phyloP scores from a whole-genome alignment of 139 green algal genomes.

The Chlamydomonas sp. region DNA sequence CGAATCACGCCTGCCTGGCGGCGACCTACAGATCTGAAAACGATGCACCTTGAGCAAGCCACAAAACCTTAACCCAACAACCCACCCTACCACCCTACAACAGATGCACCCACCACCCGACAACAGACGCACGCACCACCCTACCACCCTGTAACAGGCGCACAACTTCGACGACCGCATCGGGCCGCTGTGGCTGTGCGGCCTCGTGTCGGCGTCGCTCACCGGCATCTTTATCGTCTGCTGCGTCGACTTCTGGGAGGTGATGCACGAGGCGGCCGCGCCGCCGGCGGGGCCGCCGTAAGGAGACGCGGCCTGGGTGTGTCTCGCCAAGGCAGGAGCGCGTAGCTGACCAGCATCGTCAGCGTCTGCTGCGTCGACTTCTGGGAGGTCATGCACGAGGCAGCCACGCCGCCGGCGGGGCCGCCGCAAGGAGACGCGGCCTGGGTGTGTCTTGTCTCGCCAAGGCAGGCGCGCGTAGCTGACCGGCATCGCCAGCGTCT shows the following conservation, averaged over 20 bases:
- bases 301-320: too few relatives aligned
- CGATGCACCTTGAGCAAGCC: background rate
- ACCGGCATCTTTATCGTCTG: constrained; percentile 65
- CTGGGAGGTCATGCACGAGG: constrained; percentile 26
- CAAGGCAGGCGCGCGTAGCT: too few relatives aligned
- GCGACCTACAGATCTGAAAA: background rate
- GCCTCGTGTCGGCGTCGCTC: constrained; percentile 56
- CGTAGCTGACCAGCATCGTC: constrained; percentile 63
- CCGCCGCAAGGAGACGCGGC: too few relatives aligned
- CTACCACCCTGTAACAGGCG: background rate
- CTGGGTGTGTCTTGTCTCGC: too few relatives aligned
- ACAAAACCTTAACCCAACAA: background rate
- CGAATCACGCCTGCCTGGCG: background rate
- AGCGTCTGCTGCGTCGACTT: constrained; percentile 62
- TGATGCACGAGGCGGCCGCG: constrained; percentile 12
- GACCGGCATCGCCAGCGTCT: constrained; percentile 61
- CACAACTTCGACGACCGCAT: constrained; percentile 70
- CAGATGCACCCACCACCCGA: background rate
- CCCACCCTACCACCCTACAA: background rate
- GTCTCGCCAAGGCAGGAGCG: too few relatives aligned
- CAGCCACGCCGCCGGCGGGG: background rate
- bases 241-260: constrained; percentile 56
- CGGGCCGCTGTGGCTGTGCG: constrained; percentile 63
- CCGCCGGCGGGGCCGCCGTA: too few relatives aligned
- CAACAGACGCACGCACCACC: background rate